These are phyloP conservation scores for Fusarium sp. DNA, from an alignment of 2,329 filamentous ascomycete species.

Conservation along the genomic window DNA sequence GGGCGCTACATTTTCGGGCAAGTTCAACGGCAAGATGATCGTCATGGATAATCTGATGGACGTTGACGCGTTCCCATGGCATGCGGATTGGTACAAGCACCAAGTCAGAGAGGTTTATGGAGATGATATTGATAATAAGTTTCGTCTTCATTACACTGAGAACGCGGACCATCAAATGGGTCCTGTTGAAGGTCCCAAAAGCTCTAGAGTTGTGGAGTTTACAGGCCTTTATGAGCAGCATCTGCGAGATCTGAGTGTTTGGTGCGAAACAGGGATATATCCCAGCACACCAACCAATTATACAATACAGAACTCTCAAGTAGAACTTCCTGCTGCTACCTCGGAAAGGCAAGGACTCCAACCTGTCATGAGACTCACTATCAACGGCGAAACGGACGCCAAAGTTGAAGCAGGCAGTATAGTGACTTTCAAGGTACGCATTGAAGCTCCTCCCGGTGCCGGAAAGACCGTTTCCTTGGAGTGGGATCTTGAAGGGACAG, in stretches of 20 bases:
- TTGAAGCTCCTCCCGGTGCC: no score
- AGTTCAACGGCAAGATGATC: background rate
- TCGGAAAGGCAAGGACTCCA: rapidly evolving
- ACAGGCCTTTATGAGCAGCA: background rate
- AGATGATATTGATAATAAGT: rapidly evolving
- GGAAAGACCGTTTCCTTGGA: no score
- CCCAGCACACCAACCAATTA: rapidly evolving
- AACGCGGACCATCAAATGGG: background rate
- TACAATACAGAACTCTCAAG: rapidly evolving
- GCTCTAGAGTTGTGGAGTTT: rapidly evolving
- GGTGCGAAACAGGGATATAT: background rate
- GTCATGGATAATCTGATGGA: background rate
- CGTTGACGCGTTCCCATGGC: background rate
- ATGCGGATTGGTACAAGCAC: background rate
- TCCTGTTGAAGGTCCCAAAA: rapidly evolving
- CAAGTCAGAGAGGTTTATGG: rapidly evolving
- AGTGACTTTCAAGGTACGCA: no score
- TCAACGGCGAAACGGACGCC: no score
- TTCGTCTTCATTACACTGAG: background rate
- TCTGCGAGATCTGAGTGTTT: background rate
- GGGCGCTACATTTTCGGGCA: background rate
- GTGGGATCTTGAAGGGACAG: no score
- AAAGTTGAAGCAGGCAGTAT: no score
- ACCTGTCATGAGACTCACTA: no score
- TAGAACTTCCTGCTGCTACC: rapidly evolving